These are phyloP conservation scores for Saccharomycopsis lassenensis DNA, from an alignment of 805 yeast species.

Conservation along the genomic window DNA sequence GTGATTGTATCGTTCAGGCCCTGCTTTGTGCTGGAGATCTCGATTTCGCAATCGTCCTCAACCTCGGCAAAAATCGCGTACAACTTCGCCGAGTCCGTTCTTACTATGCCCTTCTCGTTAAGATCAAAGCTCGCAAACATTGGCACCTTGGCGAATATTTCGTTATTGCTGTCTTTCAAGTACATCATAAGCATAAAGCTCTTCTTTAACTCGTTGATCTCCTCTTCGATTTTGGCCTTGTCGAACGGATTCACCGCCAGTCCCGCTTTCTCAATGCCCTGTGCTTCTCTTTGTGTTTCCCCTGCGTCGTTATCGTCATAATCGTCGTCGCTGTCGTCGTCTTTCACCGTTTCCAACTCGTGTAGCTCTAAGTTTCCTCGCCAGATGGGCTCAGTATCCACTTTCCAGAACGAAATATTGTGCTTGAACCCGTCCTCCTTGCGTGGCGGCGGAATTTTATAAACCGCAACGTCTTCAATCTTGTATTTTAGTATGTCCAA, in stretches of 20 bases:
- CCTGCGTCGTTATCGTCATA: not conserved
- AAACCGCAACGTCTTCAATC: conserved; percentile 14
- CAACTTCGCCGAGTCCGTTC: conserved; percentile 14
- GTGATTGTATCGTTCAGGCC: not conserved
- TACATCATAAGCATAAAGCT: too few relatives aligned
- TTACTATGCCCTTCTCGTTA: conserved; percentile 5
- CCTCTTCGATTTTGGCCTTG: too few relatives aligned
- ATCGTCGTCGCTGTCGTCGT: not conserved
- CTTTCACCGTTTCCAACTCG: conserved; percentile 13
- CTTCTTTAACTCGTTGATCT: too few relatives aligned
- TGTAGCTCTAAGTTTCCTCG: conserved; percentile 15
- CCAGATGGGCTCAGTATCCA: conserved; percentile 12
- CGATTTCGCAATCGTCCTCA: conserved; percentile 1
- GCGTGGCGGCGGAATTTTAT: conserved; percentile 14
- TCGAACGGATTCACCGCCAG: conserved; percentile 6
- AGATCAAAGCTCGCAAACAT: conserved; percentile 1
- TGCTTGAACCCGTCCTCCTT: conserved; percentile 10
- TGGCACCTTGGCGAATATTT: conserved; percentile 14
- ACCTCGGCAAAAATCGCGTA: conserved; percentile 15
- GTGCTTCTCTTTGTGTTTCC: conserved; percentile 5
- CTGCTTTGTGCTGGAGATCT: conserved; percentile 1
- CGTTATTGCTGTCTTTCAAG: not conserved
- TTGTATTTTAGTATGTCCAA: conserved; percentile 12
- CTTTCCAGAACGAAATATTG: conserved; percentile 13
- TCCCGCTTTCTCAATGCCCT: conserved; percentile 5